Conservation (phyloP, 345 rosid genomes). For the Stellera chamaejasme region DNA sequence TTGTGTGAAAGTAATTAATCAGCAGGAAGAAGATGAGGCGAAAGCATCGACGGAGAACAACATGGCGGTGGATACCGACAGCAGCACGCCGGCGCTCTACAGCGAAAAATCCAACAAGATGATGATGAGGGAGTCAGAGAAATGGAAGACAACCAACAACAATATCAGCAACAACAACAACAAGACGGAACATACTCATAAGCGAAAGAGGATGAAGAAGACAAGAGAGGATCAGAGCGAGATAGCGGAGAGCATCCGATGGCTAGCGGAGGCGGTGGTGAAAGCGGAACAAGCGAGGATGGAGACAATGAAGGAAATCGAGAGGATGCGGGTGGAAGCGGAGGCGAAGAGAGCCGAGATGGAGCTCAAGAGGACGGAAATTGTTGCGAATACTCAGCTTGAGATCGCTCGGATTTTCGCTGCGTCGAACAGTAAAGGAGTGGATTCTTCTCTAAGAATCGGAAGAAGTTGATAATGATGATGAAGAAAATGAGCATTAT, state of each 20-base stretch:
- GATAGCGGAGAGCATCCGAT: constrained; percentile 69
- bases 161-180: no score
- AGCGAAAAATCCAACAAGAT: constrained; percentile 33
- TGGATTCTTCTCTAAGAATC: constrained; percentile 77
- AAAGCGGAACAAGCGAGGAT: constrained; percentile 82
- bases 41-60: constrained; percentile 37
- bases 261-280: constrained; percentile 77
- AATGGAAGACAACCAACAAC: constrained; percentile 26
- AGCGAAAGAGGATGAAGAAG: constrained; percentile 33
- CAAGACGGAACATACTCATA: no score
- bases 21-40: constrained; percentile 56
- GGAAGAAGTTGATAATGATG: constrained; percentile 45
- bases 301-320: constrained; percentile 83
- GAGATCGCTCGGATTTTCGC: constrained; percentile 87
- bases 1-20: background rate
- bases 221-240: constrained; percentile 44
- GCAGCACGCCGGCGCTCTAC: constrained; percentile 76
- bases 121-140: constrained; percentile 17
- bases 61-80: constrained; percentile 56
- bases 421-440: constrained; percentile 29
- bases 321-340: constrained; percentile 86
- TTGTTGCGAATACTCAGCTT: constrained; percentile 80
- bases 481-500: background rate
- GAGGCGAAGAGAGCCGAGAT: constrained; percentile 77
- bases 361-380: constrained; percentile 88